Evolutionary conservation across 2,329 filamentous ascomycete genomes (phyloP), one percentile per base, ranked within the genome.

Genomic region (Magnaporthiopsis rhizophila): DNA sequence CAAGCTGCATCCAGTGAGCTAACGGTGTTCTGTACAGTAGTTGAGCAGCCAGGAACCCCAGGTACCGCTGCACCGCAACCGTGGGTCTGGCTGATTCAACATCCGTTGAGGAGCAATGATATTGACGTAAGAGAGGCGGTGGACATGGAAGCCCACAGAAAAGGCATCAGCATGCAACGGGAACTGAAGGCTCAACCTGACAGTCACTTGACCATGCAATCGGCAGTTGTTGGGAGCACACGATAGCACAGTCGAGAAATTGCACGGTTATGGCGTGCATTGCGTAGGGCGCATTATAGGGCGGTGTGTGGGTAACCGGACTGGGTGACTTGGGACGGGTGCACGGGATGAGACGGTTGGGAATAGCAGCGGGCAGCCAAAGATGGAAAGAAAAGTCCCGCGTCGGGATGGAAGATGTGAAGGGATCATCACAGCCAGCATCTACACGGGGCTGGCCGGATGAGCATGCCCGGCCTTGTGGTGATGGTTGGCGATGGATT

Each of bases 121-220:
- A 24, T 58, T 63, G 53, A 63, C 62, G 60, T 62, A 62, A 62
- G 36, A 62, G 36, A 62, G 30, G 60, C 60, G 60, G 60, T 62
- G 60, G 60, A 11, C 24, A 32, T 58, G 57, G 57, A 4, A 58
- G 57, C 45, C 45, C 3, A 3, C 45, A 53, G 45, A 50, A 53
- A n/a, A 53, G 21, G 18, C 45, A n/a, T n/a, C 45, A n/a, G 45
- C n/a, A 21, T 21, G 45, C 21, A 53, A 53, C 21, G 45, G 45
- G 7, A 53, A 15, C 45, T 8, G 1, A 53, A n/a, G 21, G 7
- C 45, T 53, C 45, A 13, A 11, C 18, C 45, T 53, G 7, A n/a
- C 45, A 11, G 36, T 18, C 36, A 53, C 21, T 53, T 53, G 45
- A 53, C 45, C 18, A n/a, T n/a, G 7, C 45, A 8, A 21, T 53